Conservation (phyloP, 2,329 filamentous ascomycete genomes). For the Fusarium nanum region DNA sequence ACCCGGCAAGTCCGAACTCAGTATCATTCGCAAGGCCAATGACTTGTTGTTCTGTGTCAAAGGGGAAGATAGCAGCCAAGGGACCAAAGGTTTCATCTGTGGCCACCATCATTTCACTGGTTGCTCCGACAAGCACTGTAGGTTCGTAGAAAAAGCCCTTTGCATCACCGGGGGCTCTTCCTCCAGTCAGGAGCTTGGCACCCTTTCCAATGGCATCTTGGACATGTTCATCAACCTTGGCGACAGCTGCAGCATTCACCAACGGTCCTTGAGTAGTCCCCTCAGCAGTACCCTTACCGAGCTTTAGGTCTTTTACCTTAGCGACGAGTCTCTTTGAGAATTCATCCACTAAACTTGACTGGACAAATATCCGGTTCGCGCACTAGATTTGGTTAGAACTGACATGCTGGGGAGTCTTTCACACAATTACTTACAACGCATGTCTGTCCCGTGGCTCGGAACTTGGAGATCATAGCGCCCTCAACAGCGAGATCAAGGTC, state of each 20-base stretch:
- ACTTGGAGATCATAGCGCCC: conserved; percentile 60
- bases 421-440: conserved; percentile 57
- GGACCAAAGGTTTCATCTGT: conserved; percentile 51
- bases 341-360: conserved; percentile 47
- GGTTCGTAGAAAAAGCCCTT: conserved; percentile 73
- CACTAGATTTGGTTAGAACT: conserved; percentile 51
- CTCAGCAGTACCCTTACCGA: conserved; percentile 44
- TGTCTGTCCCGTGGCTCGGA: conserved; percentile 67
- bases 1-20: conserved; percentile 53
- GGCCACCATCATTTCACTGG: conserved; percentile 46
- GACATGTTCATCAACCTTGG: conserved; percentile 71
- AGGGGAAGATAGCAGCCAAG: conserved; percentile 45
- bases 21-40: conserved; percentile 54
- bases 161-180: conserved; percentile 72
- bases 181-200: conserved; percentile 66
- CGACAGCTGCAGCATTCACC: conserved; percentile 74
- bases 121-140: conserved; percentile 72
- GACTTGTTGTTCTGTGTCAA: conserved; percentile 55
- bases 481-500: conserved; percentile 70
- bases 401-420: conserved; percentile 23
- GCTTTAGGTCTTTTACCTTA: conserved; percentile 46
- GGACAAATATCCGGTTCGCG: conserved; percentile 35
- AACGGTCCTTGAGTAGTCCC: conserved; percentile 53
- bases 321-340: conserved; percentile 48
- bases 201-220: conserved; percentile 71